A percentile compares a stretch with the other conserved stretches of the same genome.
phyloP scores from a whole-genome alignment of 225 moss, liverwort and hornwort species.

The Physcomitrium patens region DNA sequence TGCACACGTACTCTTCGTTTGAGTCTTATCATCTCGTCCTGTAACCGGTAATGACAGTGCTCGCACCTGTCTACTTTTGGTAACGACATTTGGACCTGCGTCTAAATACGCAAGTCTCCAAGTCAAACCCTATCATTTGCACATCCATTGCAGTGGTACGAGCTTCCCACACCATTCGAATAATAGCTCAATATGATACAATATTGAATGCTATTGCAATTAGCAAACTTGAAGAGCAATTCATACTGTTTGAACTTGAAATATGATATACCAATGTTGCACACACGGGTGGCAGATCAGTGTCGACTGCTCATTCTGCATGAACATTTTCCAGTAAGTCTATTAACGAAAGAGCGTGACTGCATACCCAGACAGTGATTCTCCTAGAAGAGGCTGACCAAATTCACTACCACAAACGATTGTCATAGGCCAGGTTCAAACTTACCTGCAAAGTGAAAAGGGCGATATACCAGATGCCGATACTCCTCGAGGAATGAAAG shows the following conservation, averaged over 20 bases:
- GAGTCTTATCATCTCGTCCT: not conserved
- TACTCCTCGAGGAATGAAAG: not conserved
- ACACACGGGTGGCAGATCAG: too few species aligned
- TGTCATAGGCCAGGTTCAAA: not conserved
- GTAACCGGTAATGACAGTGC: not conserved
- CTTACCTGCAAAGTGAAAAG: constrained; percentile 28
- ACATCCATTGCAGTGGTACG: not conserved
- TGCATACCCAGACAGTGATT: too few species aligned
- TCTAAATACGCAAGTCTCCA: not conserved
- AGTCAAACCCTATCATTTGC: not conserved
- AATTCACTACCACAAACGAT: not conserved
- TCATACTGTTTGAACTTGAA: too few species aligned
- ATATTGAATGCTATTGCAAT: too few species aligned
- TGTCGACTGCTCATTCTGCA: constrained; percentile 38
- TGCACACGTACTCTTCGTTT: not conserved
- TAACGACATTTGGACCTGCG: not conserved
- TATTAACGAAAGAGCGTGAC: not conserved
- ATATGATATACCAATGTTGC: too few species aligned
- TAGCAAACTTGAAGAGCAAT: too few species aligned
- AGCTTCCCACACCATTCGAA: not conserved
- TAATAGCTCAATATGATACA: constrained; percentile 16
- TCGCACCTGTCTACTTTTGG: not conserved
- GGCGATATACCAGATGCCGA: not conserved
- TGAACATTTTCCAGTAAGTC: not conserved
- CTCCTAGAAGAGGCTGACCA: not conserved